Percentiles rank a stretch among this genome's conserved stretches.
These are phyloP conservation scores for Claviceps paspali DNA, from an alignment of 2,329 filamentous ascomycete species.

Conservation along the genomic window DNA sequence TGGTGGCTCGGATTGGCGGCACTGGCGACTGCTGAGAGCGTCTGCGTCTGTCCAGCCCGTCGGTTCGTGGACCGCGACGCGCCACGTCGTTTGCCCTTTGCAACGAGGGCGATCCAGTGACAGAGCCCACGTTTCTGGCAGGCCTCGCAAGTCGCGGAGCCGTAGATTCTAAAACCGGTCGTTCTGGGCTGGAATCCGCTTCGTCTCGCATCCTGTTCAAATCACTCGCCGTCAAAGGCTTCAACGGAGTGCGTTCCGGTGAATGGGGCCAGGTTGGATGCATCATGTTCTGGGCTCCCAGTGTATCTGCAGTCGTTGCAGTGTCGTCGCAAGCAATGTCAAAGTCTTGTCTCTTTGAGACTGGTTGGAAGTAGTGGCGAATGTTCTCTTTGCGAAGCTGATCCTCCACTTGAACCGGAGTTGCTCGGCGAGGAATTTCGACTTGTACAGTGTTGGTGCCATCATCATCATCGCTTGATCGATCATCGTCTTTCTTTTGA, in stretches of 20 bases:
- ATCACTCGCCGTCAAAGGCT: slow-evolving; percentile 7
- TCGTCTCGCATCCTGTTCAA: slow-evolving; percentile 10
- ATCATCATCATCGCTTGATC: slow-evolving; percentile 14
- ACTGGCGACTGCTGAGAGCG: background rate
- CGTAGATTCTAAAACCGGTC: background rate
- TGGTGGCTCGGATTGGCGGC: background rate
- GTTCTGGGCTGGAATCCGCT: slow-evolving; percentile 6
- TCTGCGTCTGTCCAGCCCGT: background rate
- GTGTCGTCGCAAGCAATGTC: slow-evolving; percentile 21
- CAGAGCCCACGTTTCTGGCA: background rate
- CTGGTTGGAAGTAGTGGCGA: slow-evolving; percentile 16
- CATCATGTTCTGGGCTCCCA: background rate
- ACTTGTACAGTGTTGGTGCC: slow-evolving; percentile 12
- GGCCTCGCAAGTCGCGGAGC: background rate
- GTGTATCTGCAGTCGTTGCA: slow-evolving; percentile 10
- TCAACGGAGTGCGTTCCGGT: slow-evolving; percentile 7
- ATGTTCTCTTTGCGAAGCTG: slow-evolving; percentile 11
- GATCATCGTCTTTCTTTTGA: slow-evolving; percentile 16
- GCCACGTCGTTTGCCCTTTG: background rate
- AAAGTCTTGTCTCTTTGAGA: slow-evolving; percentile 12
- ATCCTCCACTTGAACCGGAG: background rate
- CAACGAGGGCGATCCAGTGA: background rate
- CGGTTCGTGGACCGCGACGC: background rate
- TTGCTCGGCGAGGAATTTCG: slow-evolving; percentile 10
- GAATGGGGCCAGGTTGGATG: background rate